phyloP scores from a whole-genome alignment of 2,329 filamentous ascomycete species.

The Emmonsia crescens region DNA sequence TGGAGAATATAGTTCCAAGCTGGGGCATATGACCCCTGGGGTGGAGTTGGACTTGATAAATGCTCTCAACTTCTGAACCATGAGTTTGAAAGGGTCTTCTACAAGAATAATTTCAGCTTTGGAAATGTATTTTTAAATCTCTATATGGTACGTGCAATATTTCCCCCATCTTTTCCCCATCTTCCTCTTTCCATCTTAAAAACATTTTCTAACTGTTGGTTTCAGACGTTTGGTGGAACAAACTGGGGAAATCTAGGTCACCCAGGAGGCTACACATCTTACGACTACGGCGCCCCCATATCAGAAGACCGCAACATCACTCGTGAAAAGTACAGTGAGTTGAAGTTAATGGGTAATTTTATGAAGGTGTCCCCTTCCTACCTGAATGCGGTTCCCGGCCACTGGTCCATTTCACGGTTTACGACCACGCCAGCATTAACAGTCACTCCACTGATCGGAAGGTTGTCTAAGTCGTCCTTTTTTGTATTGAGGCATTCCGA shows the following conservation, averaged over 20 bases:
- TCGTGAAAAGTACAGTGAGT: slow-evolving; percentile 68
- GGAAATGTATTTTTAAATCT: slow-evolving; percentile 58
- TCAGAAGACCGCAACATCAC: slow-evolving; percentile 57
- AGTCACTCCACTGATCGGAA: slow-evolving; percentile 50
- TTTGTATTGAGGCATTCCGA: slow-evolving; percentile 58
- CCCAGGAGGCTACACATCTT: slow-evolving; percentile 52
- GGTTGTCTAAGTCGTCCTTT: slow-evolving; percentile 46
- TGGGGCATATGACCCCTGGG: slow-evolving; percentile 64
- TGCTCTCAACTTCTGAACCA: slow-evolving; percentile 57
- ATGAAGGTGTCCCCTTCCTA: slow-evolving; percentile 61
- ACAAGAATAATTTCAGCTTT: slow-evolving; percentile 62
- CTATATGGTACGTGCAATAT: slow-evolving; percentile 51
- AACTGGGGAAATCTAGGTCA: slow-evolving; percentile 76
- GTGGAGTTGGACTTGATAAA: slow-evolving; percentile 56
- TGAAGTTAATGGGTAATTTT: slow-evolving; percentile 68
- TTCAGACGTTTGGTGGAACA: slow-evolving; percentile 59
- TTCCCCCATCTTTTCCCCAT: no score
- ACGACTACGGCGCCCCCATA: slow-evolving; percentile 54
- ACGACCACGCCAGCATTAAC: slow-evolving; percentile 42
- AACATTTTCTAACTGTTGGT: not conserved
- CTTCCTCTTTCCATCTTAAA: no score
- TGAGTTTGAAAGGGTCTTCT: slow-evolving; percentile 69
- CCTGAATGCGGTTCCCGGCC: slow-evolving; percentile 47
- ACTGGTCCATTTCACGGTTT: slow-evolving; percentile 34
- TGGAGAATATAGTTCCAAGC: slow-evolving; percentile 49